Evolutionary conservation across 2,329 filamentous ascomycete species (phyloP).

Genomic region (Colletotrichum tropicicola): DNA sequence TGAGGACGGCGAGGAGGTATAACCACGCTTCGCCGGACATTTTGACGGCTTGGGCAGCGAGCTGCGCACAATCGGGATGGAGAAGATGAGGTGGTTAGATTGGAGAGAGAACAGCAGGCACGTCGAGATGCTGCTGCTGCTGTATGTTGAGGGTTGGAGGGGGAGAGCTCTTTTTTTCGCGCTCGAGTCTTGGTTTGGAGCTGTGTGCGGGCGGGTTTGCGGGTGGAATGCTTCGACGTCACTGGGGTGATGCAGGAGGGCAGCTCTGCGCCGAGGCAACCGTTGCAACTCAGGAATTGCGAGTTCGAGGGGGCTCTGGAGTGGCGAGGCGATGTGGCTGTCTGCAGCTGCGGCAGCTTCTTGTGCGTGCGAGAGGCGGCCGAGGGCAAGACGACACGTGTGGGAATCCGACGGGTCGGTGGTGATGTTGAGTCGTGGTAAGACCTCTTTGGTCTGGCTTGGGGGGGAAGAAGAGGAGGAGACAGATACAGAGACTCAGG

Average conservation of each 20-base stretch:
- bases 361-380: too few relatives aligned
- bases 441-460: neutral
- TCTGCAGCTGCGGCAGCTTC: neutral
- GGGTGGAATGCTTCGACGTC: conserved; percentile 29
- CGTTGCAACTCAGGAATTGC: conserved; percentile 7
- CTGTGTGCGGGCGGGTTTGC: conserved; percentile 18
- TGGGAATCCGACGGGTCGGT: conserved; percentile 3
- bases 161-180: conserved; percentile 2
- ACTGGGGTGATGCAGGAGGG: conserved; percentile 27
- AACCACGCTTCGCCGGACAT: conserved; percentile 99
- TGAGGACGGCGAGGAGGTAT: conserved; percentile 95
- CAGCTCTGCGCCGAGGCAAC: conserved; percentile 16
- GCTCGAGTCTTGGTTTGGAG: conserved; percentile 17
- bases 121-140: conserved; percentile 8
- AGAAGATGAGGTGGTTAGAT: neutral
- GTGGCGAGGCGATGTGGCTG: neutral
- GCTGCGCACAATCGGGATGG: conserved; percentile 15
- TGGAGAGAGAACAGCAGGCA: neutral
- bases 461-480: neutral
- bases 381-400: conserved; percentile 15
- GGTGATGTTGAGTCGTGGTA: conserved; percentile 11
- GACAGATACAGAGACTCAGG: neutral
- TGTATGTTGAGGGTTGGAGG: conserved; percentile 16
- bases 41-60: conserved; percentile 38
- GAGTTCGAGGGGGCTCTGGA: neutral